These are phyloP conservation scores for Chenopodium berlandieri DNA, from an alignment of 148 eudicot species.

Conservation along the genomic window DNA sequence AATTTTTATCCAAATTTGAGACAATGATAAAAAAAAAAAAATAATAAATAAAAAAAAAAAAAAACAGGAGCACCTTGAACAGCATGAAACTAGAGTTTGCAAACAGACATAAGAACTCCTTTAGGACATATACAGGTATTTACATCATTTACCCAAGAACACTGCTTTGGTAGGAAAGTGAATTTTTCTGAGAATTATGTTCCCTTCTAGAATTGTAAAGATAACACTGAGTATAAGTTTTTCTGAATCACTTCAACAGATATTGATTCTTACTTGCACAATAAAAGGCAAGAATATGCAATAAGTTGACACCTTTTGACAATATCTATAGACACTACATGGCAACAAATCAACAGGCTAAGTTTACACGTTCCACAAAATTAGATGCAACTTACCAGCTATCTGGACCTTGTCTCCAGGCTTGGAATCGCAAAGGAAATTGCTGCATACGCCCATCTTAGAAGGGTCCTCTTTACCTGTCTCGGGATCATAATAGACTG, in stretches of 20 bases:
- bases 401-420: constrained; percentile 92
- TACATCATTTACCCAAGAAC: not conserved
- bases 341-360: not conserved
- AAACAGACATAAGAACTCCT: not conserved
- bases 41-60: not conserved
- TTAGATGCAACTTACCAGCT: constrained; percentile 51
- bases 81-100: not conserved
- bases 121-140: not conserved
- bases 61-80: not conserved
- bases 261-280: too few species aligned
- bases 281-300: too few species aligned
- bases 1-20: not conserved
- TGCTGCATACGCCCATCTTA: constrained; percentile 86
- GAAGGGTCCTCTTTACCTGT: constrained; percentile 88
- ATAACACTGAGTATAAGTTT: not conserved
- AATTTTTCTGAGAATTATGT: not conserved
- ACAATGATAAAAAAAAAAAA: too few species aligned
- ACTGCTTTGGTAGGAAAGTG: not conserved
- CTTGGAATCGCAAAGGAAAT: constrained; percentile 79
- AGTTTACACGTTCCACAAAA: not conserved
- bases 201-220: too few species aligned
- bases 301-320: not conserved
- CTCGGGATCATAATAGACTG: constrained; percentile 82
- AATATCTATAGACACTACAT: not conserved
- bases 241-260: not conserved